A percentile compares a stretch with the other conserved stretches of the same genome.
These are phyloP conservation scores for Chaetomium sp. DNA, from an alignment of 2,329 filamentous ascomycete species.

Conservation along the genomic window DNA sequence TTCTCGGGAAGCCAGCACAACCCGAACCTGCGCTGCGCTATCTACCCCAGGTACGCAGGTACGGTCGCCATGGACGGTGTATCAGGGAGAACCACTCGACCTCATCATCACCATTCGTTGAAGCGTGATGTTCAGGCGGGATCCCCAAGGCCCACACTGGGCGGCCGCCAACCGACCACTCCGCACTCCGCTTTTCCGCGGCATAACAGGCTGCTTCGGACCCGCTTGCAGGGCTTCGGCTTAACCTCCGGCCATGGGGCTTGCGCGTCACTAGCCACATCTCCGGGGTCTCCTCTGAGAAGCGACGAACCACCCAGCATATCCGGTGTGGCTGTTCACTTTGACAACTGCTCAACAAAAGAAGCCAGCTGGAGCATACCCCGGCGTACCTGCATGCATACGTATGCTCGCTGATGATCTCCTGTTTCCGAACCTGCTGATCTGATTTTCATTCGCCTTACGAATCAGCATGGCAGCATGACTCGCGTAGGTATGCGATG, in stretches of 20 bases:
- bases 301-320: background rate
- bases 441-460: background rate
- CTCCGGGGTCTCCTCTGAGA: background rate
- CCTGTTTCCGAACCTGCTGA: background rate
- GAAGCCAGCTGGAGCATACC: conserved; percentile 10
- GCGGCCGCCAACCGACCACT: background rate
- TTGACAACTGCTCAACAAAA: background rate
- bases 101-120: background rate
- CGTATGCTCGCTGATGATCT: conserved; percentile 3
- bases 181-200: conserved; percentile 11
- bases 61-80: background rate
- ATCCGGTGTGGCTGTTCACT: conserved; percentile 16
- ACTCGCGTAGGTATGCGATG: background rate
- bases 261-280: conserved; percentile 13
- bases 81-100: conserved; percentile 3
- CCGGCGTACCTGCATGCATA: background rate
- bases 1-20: background rate
- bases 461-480: background rate
- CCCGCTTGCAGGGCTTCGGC: background rate
- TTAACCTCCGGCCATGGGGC: background rate
- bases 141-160: background rate
- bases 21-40: background rate
- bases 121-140: background rate
- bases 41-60: background rate
- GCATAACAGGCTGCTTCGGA: background rate